Base-by-base conservation (phyloP, 176 grass and related monocot species). In the Chrysopogon serrulatus region DNA sequence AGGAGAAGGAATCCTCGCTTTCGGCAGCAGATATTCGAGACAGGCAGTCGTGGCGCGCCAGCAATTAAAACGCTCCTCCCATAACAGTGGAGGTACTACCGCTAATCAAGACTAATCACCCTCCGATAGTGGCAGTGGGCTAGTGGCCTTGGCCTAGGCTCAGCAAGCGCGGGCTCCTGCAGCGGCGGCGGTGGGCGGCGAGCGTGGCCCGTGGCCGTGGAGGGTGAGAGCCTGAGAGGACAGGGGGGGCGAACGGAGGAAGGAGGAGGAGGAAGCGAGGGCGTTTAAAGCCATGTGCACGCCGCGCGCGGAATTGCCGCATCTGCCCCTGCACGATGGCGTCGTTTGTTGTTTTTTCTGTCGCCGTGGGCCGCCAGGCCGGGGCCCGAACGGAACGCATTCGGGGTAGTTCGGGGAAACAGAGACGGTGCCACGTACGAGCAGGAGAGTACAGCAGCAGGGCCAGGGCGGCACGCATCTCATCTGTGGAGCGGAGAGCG, bases 41-140 rank as follows among this genome's bases (percentile, higher is more conserved):
- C 86, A 56, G 18, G 35, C 39, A 8, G 17, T 33, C 53, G 53
- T 72, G 51, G 51, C 76, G 34, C 34, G 66, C 34, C 33, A 9
- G 76, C 81, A 68, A 68, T 84, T 73, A 67, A 84, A 16, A 3
- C 51, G 47, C 54, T 9, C 77, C 53, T 70, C 64, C 79, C 44
- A 27, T 41, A 48, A 42, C 41, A 41, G n/a, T 71, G 79, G 86
- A 83, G 12, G 41, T 15, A 6, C 71, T n/a, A n/a, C 60, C 32
- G 82, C 44, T 18, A 53, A 47, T 39, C 63, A 24, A 44, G 28
- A 18, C 51, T 56, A 56, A 56, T 56, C 53, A 24, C 53, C 53
- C n/a, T n/a, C n/a, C n/a, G n/a, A n/a, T n/a, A n/a, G n/a, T n/a
- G n/a, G n/a, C n/a, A n/a, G n/a, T n/a, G n/a, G 7, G 19, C 21